These are phyloP conservation scores for Nadsonia commutata DNA, from an alignment of 1,139 yeast genomes.

Conservation along the genomic window DNA sequence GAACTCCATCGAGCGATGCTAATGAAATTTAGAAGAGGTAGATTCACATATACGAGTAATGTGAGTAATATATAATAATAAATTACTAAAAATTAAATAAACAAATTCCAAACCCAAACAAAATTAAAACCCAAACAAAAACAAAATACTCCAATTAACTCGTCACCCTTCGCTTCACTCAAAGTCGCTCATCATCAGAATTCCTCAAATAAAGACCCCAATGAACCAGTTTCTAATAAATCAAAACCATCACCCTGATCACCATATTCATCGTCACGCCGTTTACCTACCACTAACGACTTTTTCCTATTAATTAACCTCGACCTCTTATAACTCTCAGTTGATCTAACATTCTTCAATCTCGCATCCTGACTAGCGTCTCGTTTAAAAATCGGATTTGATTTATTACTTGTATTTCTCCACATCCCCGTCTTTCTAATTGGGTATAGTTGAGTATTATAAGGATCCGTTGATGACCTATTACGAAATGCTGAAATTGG, in stretches of 20 bases:
- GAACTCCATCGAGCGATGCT: too few species aligned
- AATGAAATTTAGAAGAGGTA: too few species aligned
- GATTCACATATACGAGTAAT: too few species aligned
- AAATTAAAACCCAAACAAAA: too few species aligned
- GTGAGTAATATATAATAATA: too few species aligned
- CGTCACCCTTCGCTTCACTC: too few species aligned
- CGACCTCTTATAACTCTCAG: neutral
- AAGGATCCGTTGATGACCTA: constrained; percentile 21
- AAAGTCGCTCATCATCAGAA: too few species aligned
- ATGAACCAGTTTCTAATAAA: neutral
- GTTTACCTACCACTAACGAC: too few species aligned
- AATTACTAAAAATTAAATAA: too few species aligned
- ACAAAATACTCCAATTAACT: too few species aligned
- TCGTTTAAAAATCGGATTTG: neutral
- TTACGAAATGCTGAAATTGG: constrained; percentile 86
- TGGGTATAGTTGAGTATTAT: neutral
- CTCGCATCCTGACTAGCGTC: neutral
- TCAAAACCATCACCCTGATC: neutral
- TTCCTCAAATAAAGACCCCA: neutral
- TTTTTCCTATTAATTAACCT: neutral
- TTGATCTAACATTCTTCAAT: neutral
- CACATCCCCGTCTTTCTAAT: neutral
- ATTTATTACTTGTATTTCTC: neutral
- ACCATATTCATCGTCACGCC: neutral
- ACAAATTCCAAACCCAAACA: too few species aligned